Evolutionary conservation across 768 basidiomycete species (phyloP).

Genomic region (Pleurotus djamor): DNA sequence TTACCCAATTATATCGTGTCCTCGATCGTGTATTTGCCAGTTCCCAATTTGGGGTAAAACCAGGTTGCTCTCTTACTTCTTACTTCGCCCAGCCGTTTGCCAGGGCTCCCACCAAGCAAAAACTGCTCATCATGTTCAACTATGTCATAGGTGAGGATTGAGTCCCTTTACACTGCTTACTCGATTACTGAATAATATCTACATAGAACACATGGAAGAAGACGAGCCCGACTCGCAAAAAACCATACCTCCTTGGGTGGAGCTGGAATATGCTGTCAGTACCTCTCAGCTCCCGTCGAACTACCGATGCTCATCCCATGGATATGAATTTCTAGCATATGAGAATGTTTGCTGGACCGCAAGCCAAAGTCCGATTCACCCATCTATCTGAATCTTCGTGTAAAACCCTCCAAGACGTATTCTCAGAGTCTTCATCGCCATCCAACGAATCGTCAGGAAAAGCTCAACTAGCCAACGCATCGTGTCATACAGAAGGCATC

Average conservation of each 20-base stretch:
- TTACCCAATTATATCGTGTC: no score
- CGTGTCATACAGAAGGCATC: conserved; percentile 51
- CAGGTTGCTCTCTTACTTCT: no score
- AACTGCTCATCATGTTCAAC: no score
- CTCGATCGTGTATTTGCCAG: no score
- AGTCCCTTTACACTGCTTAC: neutral
- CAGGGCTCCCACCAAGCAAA: no score
- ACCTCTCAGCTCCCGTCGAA: conserved; percentile 12
- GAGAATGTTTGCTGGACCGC: conserved; percentile 69
- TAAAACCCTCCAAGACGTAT: conserved; percentile 42
- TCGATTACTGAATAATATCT: conserved; percentile 9
- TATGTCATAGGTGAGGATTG: no score
- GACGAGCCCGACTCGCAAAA: conserved; percentile 68
- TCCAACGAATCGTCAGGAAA: neutral
- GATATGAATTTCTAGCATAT: conserved; percentile 59
- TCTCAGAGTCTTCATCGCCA: conserved; percentile 21
- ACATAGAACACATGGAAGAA: conserved; percentile 90
- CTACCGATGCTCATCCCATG: neutral
- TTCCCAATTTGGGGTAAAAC: no score
- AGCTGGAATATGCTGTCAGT: conserved; percentile 85
- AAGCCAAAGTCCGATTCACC: conserved; percentile 76
- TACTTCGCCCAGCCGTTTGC: no score
- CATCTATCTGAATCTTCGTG: conserved; percentile 77
- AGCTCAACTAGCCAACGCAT: conserved; percentile 29
- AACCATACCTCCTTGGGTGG: conserved; percentile 86